These are phyloP conservation scores for Saccharomyces pastorianus DNA, from an alignment of 1,139 yeast species.

Conservation along the genomic window DNA sequence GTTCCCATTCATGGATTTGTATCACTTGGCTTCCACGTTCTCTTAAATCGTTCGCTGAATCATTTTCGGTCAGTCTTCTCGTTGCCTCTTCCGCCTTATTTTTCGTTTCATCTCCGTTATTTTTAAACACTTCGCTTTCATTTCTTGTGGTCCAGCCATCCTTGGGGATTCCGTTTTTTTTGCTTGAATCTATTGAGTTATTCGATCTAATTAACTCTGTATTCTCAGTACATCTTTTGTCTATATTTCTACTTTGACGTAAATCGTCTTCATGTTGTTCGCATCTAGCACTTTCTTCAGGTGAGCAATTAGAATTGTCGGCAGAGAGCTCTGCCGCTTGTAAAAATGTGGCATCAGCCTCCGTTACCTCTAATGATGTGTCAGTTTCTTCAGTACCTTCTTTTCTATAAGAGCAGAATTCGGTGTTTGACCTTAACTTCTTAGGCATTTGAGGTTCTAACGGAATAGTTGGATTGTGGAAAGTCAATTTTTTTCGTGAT, in stretches of 20 bases:
- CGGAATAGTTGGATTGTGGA: neutral
- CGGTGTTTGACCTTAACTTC: neutral
- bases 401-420: neutral
- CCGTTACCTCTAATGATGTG: slow-evolving; percentile 16
- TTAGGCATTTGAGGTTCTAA: neutral
- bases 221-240: neutral
- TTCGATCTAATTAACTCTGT: neutral
- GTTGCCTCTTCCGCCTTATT: neutral
- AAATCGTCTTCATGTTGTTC: neutral
- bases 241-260: neutral
- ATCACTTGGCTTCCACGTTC: neutral
- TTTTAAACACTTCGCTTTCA: neutral
- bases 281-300: neutral
- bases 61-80: neutral
- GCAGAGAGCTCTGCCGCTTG: neutral
- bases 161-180: neutral
- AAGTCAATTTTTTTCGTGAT: slow-evolving; percentile 6
- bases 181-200: neutral
- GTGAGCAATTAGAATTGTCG: neutral
- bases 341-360: slow-evolving; percentile 1
- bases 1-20: neutral
- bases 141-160: neutral
- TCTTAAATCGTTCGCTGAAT: neutral
- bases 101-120: neutral
- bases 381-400: slow-evolving; percentile 5